A percentile compares a stretch with the other conserved stretches of the same genome.
Conservation (phyloP, 495 filamentous ascomycete genomes). For the Hyaloscypha hepaticicola region DNA sequence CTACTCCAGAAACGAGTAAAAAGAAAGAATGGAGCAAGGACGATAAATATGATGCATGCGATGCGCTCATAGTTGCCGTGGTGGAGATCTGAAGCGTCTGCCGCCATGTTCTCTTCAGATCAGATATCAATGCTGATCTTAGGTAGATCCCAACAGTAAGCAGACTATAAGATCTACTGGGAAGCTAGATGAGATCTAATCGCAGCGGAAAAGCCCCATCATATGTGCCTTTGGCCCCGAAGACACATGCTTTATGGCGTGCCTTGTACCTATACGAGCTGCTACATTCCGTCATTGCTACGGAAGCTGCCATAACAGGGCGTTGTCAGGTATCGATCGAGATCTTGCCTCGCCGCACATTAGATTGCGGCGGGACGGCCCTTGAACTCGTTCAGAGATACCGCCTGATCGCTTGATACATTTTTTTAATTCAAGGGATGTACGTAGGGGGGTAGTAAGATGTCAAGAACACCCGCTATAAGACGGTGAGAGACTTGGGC, state of each 20-base stretch:
- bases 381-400: no score
- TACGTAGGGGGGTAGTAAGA: no score
- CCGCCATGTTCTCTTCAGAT: background rate
- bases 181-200: background rate
- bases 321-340: no score
- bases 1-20: slow-evolving; percentile 9
- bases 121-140: background rate
- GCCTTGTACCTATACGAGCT: no score
- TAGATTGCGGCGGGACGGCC: no score
- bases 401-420: no score
- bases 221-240: no score
- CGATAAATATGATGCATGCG: slow-evolving; percentile 6
- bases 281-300: background rate
- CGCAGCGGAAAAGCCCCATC: background rate
- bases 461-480: no score
- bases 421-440: no score
- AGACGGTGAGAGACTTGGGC: no score
- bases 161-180: background rate
- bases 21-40: slow-evolving; percentile 2
- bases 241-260: no score
- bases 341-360: no score
- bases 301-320: background rate
- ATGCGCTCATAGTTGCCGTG: slow-evolving; percentile 14
- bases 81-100: slow-evolving; percentile 7
- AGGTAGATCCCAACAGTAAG: background rate